These are phyloP conservation scores for Crithidia sp. DNA, from an alignment of 208 protist species.

Conservation along the genomic window DNA sequence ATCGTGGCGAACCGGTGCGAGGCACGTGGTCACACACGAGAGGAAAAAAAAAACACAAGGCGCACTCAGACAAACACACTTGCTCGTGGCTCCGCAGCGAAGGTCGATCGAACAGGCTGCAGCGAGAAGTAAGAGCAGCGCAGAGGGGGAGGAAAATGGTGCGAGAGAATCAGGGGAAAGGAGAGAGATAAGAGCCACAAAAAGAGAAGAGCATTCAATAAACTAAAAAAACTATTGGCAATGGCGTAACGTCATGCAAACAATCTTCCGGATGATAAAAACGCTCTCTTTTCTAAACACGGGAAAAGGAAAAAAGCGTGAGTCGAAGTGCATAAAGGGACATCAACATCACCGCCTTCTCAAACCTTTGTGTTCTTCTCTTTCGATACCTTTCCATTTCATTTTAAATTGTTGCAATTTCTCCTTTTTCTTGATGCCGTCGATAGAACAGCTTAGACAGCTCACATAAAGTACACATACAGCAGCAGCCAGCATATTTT, in stretches of 20 bases:
- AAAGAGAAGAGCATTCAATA: neutral
- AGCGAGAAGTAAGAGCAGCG: neutral
- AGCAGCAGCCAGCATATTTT: no score
- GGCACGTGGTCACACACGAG: constrained; percentile 1
- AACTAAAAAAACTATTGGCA: no score
- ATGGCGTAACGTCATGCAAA: neutral
- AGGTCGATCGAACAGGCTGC: constrained; percentile 17
- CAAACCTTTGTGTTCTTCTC: no score
- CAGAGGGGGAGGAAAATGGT: neutral
- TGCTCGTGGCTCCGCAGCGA: neutral
- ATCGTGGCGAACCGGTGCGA: no score
- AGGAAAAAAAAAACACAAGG: constrained; percentile 1
- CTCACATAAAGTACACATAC: no score
- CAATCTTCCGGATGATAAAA: no score
- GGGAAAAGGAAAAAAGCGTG: neutral
- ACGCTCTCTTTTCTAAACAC: neutral
- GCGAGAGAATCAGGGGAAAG: neutral
- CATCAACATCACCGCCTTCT: no score
- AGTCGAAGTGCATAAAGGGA: neutral
- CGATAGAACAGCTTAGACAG: no score
- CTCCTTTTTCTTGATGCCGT: no score
- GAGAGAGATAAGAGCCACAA: constrained; percentile 17
- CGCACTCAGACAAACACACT: constrained; percentile 10
- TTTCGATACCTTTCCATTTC: no score
- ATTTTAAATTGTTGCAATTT: no score